Evolutionary conservation across 768 basidiomycete species (phyloP).

Genomic region (Piloderma croceum): DNA sequence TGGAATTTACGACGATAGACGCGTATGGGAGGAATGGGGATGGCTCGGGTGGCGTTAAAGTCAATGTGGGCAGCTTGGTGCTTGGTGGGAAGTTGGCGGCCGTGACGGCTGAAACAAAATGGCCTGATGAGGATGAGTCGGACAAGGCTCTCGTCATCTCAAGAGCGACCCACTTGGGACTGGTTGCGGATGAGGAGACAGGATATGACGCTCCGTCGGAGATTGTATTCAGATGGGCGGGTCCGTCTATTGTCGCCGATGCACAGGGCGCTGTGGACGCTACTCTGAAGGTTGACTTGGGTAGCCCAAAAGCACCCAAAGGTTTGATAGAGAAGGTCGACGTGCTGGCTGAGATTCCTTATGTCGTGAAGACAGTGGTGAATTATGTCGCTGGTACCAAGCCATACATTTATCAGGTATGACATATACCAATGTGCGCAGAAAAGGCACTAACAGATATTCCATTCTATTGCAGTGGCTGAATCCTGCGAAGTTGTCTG

Average conservation of each 20-base stretch:
- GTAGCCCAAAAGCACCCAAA: constrained; percentile 49
- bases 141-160: constrained; percentile 51
- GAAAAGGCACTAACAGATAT: neutral
- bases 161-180: constrained; percentile 57
- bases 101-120: constrained; percentile 77
- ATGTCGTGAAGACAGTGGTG: constrained; percentile 85
- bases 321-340: constrained; percentile 92
- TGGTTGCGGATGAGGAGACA: constrained; percentile 68
- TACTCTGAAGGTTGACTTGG: constrained; percentile 51
- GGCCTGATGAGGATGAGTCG: constrained; percentile 52
- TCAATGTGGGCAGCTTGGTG: constrained; percentile 84
- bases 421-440: constrained; percentile 18
- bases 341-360: constrained; percentile 91
- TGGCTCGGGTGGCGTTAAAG: constrained; percentile 76
- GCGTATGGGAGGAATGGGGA: constrained; percentile 72
- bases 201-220: constrained; percentile 70
- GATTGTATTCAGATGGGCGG: constrained; percentile 75
- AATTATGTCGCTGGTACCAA: constrained; percentile 91
- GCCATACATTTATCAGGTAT: constrained; percentile 90
- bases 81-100: constrained; percentile 69
- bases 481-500: constrained; percentile 46
- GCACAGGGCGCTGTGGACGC: constrained; percentile 52
- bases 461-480: constrained; percentile 49
- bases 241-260: constrained; percentile 51
- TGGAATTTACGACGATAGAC: constrained; percentile 90